These are phyloP conservation scores for Mycena polygramma DNA, from an alignment of 768 basidiomycete genomes.

Conservation along the genomic window DNA sequence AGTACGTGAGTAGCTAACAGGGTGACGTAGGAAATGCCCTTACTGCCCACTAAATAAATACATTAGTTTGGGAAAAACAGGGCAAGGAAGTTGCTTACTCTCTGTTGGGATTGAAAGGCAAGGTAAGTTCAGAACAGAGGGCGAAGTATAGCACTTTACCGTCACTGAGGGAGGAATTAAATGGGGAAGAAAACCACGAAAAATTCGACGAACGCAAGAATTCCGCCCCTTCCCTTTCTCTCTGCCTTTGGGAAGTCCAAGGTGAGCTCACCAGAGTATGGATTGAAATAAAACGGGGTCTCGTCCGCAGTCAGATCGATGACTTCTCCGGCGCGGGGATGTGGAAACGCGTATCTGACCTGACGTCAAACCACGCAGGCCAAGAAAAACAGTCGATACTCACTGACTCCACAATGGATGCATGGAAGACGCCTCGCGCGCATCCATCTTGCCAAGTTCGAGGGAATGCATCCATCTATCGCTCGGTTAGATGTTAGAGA, in stretches of 20 bases:
- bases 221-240: constrained; percentile 85
- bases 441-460: constrained; percentile 81
- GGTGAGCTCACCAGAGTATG: constrained; percentile 91
- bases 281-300: constrained; percentile 87
- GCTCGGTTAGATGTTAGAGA: constrained; percentile 12
- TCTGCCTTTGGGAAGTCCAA: constrained; percentile 87
- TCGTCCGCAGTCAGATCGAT: constrained; percentile 90
- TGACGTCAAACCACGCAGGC: constrained; percentile 21
- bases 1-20: constrained; percentile 22
- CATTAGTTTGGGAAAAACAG: constrained; percentile 16
- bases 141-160: constrained; percentile 33
- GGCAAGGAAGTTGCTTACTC: constrained; percentile 20
- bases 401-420: constrained; percentile 97
- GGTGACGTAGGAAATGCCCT: constrained; percentile 14
- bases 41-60: constrained; percentile 13
- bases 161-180: constrained; percentile 4
- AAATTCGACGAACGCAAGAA: constrained; percentile 78
- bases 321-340: constrained; percentile 63
- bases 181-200: neutral
- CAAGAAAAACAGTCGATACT: constrained; percentile 42
- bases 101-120: constrained; percentile 6
- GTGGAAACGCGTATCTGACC: constrained; percentile 80
- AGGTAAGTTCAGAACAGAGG: neutral
- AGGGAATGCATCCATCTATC: constrained; percentile 92
- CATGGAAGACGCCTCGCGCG: constrained; percentile 78